phyloP scores from a whole-genome alignment of 768 basidiomycete species.

The Neoboletus brunneissimus region DNA sequence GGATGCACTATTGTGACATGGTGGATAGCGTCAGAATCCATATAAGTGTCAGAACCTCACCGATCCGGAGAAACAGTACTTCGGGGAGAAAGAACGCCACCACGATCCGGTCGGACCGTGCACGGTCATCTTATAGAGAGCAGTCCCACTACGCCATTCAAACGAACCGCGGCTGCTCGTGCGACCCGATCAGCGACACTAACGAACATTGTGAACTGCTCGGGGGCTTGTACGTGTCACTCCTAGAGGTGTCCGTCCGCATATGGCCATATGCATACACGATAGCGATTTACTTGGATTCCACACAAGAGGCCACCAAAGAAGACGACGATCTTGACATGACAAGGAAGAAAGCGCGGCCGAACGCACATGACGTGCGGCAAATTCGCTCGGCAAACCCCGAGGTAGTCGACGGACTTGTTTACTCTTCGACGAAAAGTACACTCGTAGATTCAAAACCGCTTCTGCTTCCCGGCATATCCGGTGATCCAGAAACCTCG shows the following conservation, averaged over 20 bases:
- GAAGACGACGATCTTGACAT: constrained; percentile 27
- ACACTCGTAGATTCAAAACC: background rate
- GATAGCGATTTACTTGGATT: constrained; percentile 8
- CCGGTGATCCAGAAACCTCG: background rate
- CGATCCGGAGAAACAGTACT: constrained; percentile 13
- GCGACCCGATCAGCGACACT: background rate
- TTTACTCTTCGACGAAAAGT: background rate
- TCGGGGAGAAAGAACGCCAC: constrained; percentile 9
- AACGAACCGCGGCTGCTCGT: background rate
- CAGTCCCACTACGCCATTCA: background rate
- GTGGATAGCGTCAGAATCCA: constrained; percentile 4
- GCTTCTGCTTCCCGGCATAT: background rate
- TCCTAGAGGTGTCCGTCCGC: background rate
- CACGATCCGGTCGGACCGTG: constrained; percentile 2
- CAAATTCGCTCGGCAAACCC: constrained; percentile 13
- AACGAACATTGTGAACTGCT: background rate
- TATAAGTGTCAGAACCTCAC: constrained; percentile 14
- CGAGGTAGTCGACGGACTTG: background rate
- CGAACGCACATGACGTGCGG: constrained; percentile 13
- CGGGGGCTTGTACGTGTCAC: background rate
- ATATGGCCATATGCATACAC: constrained; percentile 8
- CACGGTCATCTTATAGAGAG: background rate
- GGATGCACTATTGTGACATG: too few relatives aligned
- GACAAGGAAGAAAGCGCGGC: constrained; percentile 10
- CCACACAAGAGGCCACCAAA: constrained; percentile 9